Conservation (phyloP, 768 basidiomycete genomes). For the Amanita pallidorosea region DNA sequence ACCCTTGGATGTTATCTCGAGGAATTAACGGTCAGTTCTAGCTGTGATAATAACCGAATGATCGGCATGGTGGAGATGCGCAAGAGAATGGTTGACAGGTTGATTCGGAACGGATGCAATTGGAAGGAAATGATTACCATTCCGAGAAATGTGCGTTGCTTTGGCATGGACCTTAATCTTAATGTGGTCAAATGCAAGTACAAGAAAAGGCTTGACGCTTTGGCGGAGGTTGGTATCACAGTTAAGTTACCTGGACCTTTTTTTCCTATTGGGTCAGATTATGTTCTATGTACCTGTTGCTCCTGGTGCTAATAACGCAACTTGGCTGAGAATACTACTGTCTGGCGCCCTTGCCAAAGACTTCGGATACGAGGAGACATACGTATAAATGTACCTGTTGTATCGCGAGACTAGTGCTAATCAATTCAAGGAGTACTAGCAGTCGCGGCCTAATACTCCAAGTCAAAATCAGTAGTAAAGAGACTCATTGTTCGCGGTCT, state of each 20-base stretch:
- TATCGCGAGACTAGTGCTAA: too few species aligned
- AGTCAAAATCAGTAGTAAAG: too few species aligned
- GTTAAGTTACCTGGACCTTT: neutral
- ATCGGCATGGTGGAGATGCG: neutral
- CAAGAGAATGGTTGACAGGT: neutral
- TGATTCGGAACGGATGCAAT: neutral
- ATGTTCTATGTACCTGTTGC: too few species aligned
- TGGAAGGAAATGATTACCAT: neutral
- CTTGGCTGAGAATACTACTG: too few species aligned
- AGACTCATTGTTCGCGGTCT: too few species aligned
- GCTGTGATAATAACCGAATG: neutral
- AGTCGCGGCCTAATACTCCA: too few species aligned
- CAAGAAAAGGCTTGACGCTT: neutral
- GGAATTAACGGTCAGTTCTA: neutral
- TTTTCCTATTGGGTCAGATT: too few species aligned
- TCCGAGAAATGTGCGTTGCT: neutral
- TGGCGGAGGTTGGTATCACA: neutral
- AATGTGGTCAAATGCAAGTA: neutral
- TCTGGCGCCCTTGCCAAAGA: too few species aligned
- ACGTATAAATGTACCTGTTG: too few species aligned
- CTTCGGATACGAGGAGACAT: too few species aligned
- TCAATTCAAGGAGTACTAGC: too few species aligned
- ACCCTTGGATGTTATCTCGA: neutral
- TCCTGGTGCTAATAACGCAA: too few species aligned
- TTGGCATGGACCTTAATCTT: neutral